These are phyloP conservation scores for Orbilia blumenaviensis DNA, from an alignment of 2,329 filamentous ascomycete species.

Conservation along the genomic window DNA sequence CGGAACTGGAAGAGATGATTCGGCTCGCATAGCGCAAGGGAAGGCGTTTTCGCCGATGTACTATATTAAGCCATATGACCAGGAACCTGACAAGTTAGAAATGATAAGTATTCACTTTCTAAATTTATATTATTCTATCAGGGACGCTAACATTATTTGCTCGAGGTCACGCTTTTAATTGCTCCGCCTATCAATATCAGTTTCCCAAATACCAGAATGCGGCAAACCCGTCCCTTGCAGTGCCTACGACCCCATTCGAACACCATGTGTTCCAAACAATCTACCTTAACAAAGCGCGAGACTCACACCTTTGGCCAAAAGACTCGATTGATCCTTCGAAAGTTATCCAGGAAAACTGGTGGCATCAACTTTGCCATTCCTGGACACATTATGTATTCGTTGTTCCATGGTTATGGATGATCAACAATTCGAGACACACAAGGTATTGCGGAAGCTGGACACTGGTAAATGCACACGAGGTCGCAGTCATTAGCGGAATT, in stretches of 20 bases:
- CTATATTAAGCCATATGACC: constrained; percentile 69
- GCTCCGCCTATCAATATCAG: constrained; percentile 43
- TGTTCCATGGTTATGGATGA: constrained; percentile 76
- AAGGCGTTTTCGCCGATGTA: constrained; percentile 72
- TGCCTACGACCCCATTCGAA: constrained; percentile 13
- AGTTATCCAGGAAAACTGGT: constrained; percentile 72
- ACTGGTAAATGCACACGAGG: constrained; percentile 74
- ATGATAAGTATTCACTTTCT: constrained; percentile 62
- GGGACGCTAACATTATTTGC: neutral
- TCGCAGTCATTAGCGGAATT: constrained; percentile 76
- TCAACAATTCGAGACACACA: constrained; percentile 73
- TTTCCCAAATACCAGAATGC: constrained; percentile 42
- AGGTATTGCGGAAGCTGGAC: constrained; percentile 75
- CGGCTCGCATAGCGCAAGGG: constrained; percentile 61
- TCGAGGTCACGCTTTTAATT: constrained; percentile 38
- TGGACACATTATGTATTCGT: constrained; percentile 73
- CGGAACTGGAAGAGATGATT: constrained; percentile 59
- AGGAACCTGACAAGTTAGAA: constrained; percentile 69
- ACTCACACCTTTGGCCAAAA: constrained; percentile 69
- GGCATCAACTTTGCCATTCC: constrained; percentile 73
- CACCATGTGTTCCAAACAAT: constrained; percentile 63
- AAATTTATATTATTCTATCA: neutral
- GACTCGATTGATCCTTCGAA: constrained; percentile 69
- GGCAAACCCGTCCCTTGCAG: constrained; percentile 24
- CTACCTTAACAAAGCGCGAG: constrained; percentile 69